Evolutionary conservation across 179 eudicot species (phyloP).

Genomic region (Patellifolia procumbens): DNA sequence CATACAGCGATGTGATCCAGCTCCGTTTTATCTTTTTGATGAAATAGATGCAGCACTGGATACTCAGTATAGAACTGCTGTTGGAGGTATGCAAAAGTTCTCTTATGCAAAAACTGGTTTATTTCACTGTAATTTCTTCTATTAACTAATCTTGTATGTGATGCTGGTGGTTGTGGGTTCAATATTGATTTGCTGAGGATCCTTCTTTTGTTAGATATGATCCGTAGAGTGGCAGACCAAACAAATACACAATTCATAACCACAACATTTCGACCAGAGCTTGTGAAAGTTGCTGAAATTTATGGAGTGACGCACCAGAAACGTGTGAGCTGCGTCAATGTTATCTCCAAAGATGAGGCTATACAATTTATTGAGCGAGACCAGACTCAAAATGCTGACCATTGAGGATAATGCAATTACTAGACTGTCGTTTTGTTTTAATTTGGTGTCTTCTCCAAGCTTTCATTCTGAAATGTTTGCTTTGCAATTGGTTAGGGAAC

Average conservation of each 20-base stretch:
- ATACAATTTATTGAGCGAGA: constrained; percentile 83
- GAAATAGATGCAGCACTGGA: constrained; percentile 99
- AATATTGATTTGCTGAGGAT: constrained; percentile 8
- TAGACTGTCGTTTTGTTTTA: background rate
- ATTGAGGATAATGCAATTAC: constrained; percentile 44
- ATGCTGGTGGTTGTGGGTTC: background rate
- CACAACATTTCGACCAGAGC: constrained; percentile 86
- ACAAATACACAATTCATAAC: constrained; percentile 85
- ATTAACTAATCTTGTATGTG: background rate
- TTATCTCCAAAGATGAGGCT: constrained; percentile 74
- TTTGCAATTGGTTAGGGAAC: background rate
- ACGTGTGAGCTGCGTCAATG: constrained; percentile 81
- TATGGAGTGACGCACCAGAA: constrained; percentile 90
- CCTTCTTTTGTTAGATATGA: constrained; percentile 76
- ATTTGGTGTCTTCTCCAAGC: no score
- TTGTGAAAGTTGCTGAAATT: constrained; percentile 96
- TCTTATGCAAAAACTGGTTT: background rate
- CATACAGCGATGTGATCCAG: constrained; percentile 97
- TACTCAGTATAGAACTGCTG: constrained; percentile 98
- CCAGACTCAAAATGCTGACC: constrained; percentile 66
- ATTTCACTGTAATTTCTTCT: no score
- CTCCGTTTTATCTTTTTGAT: constrained; percentile 97
- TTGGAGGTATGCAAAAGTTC: constrained; percentile 87
- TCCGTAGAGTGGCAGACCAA: constrained; percentile 88
- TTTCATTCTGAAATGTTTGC: background rate